Evolutionary conservation across 2,329 filamentous ascomycete genomes (phyloP).

Genomic region (Calonectria naviculata): DNA sequence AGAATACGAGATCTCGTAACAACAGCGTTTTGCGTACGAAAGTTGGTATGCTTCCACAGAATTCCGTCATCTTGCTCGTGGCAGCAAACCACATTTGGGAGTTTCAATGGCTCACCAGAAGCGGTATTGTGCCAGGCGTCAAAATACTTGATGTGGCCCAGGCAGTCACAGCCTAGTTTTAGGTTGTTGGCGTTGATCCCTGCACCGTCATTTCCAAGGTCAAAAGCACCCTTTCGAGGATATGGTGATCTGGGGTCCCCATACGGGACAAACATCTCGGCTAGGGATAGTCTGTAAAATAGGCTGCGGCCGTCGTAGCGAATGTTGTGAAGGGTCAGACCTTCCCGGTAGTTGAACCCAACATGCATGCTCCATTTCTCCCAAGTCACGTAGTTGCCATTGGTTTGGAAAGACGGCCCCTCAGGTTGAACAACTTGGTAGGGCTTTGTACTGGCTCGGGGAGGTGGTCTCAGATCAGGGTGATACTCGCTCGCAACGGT

Average conservation of each 20-base stretch:
- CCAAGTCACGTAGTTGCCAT: slow-evolving; percentile 59
- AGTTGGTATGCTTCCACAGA: slow-evolving; percentile 72
- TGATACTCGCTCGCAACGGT: slow-evolving; percentile 55
- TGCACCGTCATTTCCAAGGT: slow-evolving; percentile 74
- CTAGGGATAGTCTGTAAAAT: slow-evolving; percentile 72
- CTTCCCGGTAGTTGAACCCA: slow-evolving; percentile 76
- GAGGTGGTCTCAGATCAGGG: slow-evolving; percentile 38
- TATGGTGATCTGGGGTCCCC: slow-evolving; percentile 62
- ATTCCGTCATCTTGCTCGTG: slow-evolving; percentile 61
- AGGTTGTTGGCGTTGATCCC: slow-evolving; percentile 76
- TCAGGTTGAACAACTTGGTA: slow-evolving; percentile 45
- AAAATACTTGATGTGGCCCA: slow-evolving; percentile 61
- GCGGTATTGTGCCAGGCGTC: slow-evolving; percentile 46
- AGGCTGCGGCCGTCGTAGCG: slow-evolving; percentile 72
- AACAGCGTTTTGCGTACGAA: slow-evolving; percentile 65
- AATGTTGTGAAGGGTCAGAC: slow-evolving; percentile 75
- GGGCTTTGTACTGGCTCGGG: slow-evolving; percentile 43
- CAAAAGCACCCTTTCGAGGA: slow-evolving; percentile 75
- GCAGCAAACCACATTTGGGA: slow-evolving; percentile 50
- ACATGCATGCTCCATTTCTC: slow-evolving; percentile 76
- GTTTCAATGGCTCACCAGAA: slow-evolving; percentile 42
- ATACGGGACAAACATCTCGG: slow-evolving; percentile 77
- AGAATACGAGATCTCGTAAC: slow-evolving; percentile 66
- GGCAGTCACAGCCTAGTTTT: slow-evolving; percentile 69
- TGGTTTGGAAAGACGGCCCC: slow-evolving; percentile 53